Conservation (phyloP, 2,329 filamentous ascomycete species). For the Chaetomium olivaceum region DNA sequence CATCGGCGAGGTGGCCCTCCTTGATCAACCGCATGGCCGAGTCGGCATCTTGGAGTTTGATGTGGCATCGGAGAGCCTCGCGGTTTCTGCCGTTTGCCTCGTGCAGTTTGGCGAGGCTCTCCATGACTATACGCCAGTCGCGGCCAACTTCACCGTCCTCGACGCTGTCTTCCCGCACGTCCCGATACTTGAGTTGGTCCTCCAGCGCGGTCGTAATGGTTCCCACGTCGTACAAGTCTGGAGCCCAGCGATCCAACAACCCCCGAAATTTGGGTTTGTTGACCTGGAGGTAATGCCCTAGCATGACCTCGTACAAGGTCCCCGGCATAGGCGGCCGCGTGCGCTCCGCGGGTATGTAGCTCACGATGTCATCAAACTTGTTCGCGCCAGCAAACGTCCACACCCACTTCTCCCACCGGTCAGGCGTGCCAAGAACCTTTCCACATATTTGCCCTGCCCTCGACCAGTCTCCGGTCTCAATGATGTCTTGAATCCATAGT, state of each 20-base stretch:
- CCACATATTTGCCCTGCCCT: constrained; percentile 78
- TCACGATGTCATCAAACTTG: constrained; percentile 86
- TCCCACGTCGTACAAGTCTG: constrained; percentile 78
- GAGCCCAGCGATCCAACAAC: constrained; percentile 79
- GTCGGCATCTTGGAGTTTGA: constrained; percentile 88
- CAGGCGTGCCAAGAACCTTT: constrained; percentile 75
- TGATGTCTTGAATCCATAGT: constrained; percentile 85
- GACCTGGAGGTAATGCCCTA: constrained; percentile 82
- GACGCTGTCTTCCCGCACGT: constrained; percentile 73
- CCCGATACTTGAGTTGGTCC: constrained; percentile 74
- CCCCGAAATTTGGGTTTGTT: constrained; percentile 76
- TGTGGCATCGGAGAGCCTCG: constrained; percentile 86
- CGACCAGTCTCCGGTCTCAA: constrained; percentile 72
- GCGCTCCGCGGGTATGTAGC: constrained; percentile 76
- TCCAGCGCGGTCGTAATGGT: constrained; percentile 77
- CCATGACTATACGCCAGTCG: constrained; percentile 89
- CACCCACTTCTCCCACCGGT: constrained; percentile 93
- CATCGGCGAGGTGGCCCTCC: constrained; percentile 86
- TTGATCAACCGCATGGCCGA: constrained; percentile 82
- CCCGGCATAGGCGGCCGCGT: constrained; percentile 77
- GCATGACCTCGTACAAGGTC: constrained; percentile 82
- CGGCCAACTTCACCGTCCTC: constrained; percentile 70
- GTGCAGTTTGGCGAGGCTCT: constrained; percentile 80
- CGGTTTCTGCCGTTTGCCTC: constrained; percentile 77
- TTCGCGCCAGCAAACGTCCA: constrained; percentile 85